Evolutionary conservation across 352 stramenopile genomes (phyloP).

Genomic region (Pythium pyrilobum): DNA sequence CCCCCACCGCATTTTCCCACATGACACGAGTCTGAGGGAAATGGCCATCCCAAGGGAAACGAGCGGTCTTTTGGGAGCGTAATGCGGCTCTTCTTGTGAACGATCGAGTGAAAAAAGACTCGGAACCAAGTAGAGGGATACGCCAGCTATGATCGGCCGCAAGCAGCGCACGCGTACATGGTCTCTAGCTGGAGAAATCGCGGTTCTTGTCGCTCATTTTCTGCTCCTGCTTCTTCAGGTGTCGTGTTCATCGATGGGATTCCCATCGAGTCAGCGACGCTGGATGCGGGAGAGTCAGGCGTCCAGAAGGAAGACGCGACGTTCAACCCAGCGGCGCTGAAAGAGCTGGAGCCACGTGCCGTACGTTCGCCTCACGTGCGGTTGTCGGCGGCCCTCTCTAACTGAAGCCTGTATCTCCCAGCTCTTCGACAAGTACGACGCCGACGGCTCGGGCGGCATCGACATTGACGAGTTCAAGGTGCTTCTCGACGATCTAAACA

Average conservation of each 20-base stretch:
- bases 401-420: too few relatives aligned
- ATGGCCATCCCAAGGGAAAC: background rate
- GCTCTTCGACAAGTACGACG: constrained; percentile 83
- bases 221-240: constrained; percentile 22
- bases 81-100: background rate
- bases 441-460: constrained; percentile 68
- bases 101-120: too few relatives aligned
- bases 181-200: background rate
- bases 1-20: too few relatives aligned
- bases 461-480: constrained; percentile 77
- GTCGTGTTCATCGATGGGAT: constrained; percentile 73
- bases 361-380: constrained; percentile 22
- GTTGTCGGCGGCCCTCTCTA: too few relatives aligned
- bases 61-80: background rate
- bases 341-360: constrained; percentile 39
- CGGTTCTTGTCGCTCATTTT: background rate
- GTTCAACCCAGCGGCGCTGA: constrained; percentile 34
- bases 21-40: too few relatives aligned
- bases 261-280: constrained; percentile 53
- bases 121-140: background rate
- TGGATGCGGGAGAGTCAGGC: constrained; percentile 43
- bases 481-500: constrained; percentile 48
- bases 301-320: constrained; percentile 28
- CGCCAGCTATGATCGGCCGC: constrained; percentile 37
- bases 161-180: constrained; percentile 49